Base-by-base conservation (phyloP, 768 basidiomycete species). In the Astraeus odoratus region DNA sequence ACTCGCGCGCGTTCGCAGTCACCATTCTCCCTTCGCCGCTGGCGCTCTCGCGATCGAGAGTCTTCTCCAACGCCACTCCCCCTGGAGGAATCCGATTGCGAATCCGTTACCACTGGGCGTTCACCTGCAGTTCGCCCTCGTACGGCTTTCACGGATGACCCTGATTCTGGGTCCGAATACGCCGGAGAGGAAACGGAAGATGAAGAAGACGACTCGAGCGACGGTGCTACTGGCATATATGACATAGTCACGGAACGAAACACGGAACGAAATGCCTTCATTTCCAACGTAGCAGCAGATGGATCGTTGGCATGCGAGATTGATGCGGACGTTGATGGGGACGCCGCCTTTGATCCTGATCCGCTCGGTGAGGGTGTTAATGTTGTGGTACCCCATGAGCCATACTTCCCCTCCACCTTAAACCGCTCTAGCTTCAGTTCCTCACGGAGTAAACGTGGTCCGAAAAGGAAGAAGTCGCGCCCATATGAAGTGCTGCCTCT, bases 291-390 rank as follows among this genome's bases (percentile, higher is more conserved):
- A 44, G 48, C 47, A 1, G 48, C 50, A 12, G 52, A 53, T 33
- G 51, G 46, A 19, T 33, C 45, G 20, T 2, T 37, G 24, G 38
- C 50, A 3, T 38, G 51, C 22, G 64, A 64, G n/a, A 42, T 39
- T 2, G 62, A 64, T 16, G 76, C 73, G 8, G 73, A 76, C 9
- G 55, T 47, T 2, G 84, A 85, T 43, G 70, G 66, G 15, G 83
- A 84, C 39, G 62, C 59, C 30, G 67, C 75, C 31, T 59, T 74
- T 57, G 80, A 82, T 44, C 77, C 83, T 1, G 92, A 94, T 63
- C 88, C 87, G 0, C 72, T 94, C 8, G 94, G 94, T 10, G 93
- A 96, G 64, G 94, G 91, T 45, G 86, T 90, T 16, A 93, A 92
- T 55, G 83, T 93, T 43, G 79, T 92, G 51, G 77, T 91, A 1